These are phyloP conservation scores for Gossypium bickii DNA, from an alignment of 345 rosid species.

Conservation along the genomic window DNA sequence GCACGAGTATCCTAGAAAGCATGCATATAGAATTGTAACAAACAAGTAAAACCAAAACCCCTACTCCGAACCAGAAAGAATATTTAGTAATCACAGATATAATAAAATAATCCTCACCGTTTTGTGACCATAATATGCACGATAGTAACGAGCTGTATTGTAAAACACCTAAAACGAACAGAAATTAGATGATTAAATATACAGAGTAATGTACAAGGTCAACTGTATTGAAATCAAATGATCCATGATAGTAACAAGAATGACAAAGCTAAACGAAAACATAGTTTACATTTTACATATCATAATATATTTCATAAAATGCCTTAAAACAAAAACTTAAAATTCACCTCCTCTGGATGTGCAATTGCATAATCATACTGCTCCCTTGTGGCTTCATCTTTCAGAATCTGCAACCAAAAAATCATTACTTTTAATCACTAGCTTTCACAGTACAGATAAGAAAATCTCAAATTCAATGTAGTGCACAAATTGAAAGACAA, in stretches of 20 bases:
- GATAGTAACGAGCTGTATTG: conserved; percentile 89
- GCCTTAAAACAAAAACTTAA: not conserved
- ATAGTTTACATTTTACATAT: not conserved
- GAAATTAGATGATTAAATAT: not conserved
- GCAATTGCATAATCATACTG: conserved; percentile 95
- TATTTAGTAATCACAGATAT: not conserved
- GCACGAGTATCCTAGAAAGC: conserved; percentile 78
- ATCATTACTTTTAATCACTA: not conserved
- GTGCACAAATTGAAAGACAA: not conserved
- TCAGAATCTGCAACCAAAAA: conserved; percentile 61
- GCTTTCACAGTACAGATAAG: not conserved
- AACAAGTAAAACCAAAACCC: not conserved
- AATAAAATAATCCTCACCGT: conserved; percentile 50
- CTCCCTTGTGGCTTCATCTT: conserved; percentile 90
- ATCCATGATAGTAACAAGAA: not conserved
- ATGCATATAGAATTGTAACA: conserved; percentile 2
- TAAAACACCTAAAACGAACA: conserved; percentile 61
- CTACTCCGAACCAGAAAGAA: conserved; percentile 9
- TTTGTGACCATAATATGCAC: conserved; percentile 87
- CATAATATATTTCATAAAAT: not conserved
- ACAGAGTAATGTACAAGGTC: not conserved
- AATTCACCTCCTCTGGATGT: conserved; percentile 85
- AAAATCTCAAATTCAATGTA: not conserved
- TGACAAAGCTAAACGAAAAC: not conserved
- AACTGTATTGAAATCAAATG: not conserved